These are phyloP conservation scores for Juncus effusus DNA, from an alignment of 176 grass and related monocot species.

Conservation along the genomic window DNA sequence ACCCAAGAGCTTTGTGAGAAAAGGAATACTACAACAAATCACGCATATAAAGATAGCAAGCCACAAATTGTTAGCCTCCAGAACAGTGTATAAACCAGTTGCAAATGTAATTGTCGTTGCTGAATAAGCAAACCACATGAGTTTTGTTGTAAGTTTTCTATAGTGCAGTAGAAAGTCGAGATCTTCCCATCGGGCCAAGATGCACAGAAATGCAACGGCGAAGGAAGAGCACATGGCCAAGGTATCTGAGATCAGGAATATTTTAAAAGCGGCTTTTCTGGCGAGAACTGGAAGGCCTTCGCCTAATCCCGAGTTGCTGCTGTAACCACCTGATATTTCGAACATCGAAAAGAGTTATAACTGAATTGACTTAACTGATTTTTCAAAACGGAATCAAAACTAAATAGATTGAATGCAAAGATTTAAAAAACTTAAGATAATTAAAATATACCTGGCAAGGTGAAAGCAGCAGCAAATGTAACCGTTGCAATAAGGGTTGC, in stretches of 20 bases:
- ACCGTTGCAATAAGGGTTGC: conserved; percentile 26
- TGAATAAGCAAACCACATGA: conserved; percentile 32
- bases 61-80: background rate
- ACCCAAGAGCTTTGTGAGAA: background rate
- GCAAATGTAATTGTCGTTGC: conserved; percentile 6
- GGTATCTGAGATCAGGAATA: conserved; percentile 24
- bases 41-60: conserved; percentile 5
- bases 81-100: conserved; percentile 9
- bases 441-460: background rate
- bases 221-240: conserved; percentile 16
- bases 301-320: background rate
- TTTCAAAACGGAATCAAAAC: too few relatives aligned
- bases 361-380: too few relatives aligned
- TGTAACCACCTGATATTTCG: background rate
- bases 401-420: too few relatives aligned
- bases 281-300: conserved; percentile 24
- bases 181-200: conserved; percentile 27
- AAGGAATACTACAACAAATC: background rate
- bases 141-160: conserved; percentile 12
- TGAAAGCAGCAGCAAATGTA: conserved; percentile 15
- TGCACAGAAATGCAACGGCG: conserved; percentile 27
- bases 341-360: too few relatives aligned
- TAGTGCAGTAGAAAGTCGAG: conserved; percentile 32
- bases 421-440: too few relatives aligned
- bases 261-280: conserved; percentile 5